Evolutionary conservation across 495 filamentous ascomycete species (phyloP).

Genomic region (Astrothelium macrocarpum): DNA sequence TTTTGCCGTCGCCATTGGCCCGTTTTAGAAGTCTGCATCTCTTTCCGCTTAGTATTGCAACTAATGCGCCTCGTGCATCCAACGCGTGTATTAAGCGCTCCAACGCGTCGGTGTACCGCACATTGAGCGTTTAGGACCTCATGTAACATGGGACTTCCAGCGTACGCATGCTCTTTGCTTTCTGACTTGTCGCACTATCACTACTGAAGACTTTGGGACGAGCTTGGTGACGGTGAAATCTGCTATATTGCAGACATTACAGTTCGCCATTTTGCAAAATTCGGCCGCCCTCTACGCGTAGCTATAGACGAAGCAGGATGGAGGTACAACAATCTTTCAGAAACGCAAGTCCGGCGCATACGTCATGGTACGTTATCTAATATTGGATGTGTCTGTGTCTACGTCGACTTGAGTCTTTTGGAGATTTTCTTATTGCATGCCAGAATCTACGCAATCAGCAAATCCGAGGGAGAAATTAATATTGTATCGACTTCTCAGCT

Average conservation of each 20-base stretch:
- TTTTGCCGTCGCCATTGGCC: too few relatives aligned
- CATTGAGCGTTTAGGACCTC: not conserved
- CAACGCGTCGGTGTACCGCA: not conserved
- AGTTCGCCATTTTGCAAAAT: conserved; percentile 12
- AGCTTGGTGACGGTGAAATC: conserved; percentile 21
- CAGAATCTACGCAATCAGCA: conserved; percentile 17
- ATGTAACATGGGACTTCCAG: not conserved
- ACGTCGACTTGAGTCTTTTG: not conserved
- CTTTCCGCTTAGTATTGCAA: not conserved
- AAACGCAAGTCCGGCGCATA: conserved; percentile 18
- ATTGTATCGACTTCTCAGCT: conserved; percentile 18
- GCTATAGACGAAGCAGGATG: conserved; percentile 28
- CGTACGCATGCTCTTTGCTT: not conserved
- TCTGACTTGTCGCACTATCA: not conserved
- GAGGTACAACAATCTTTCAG: conserved; percentile 25
- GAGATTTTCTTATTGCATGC: not conserved
- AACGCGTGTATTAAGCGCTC: not conserved
- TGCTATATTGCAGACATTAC: conserved; percentile 19
- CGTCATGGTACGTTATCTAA: conserved; percentile 13
- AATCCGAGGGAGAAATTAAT: conserved; percentile 26
- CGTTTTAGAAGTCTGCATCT: too few relatives aligned
- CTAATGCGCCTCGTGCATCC: not conserved
- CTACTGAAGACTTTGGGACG: conserved; percentile 20
- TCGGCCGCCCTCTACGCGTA: conserved; percentile 19
- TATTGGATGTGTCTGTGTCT: not conserved